Percentiles rank a stretch among this genome's conserved stretches.
phyloP scores from a whole-genome alignment of 2,329 filamentous ascomycete species.

The Alternaria sp. region DNA sequence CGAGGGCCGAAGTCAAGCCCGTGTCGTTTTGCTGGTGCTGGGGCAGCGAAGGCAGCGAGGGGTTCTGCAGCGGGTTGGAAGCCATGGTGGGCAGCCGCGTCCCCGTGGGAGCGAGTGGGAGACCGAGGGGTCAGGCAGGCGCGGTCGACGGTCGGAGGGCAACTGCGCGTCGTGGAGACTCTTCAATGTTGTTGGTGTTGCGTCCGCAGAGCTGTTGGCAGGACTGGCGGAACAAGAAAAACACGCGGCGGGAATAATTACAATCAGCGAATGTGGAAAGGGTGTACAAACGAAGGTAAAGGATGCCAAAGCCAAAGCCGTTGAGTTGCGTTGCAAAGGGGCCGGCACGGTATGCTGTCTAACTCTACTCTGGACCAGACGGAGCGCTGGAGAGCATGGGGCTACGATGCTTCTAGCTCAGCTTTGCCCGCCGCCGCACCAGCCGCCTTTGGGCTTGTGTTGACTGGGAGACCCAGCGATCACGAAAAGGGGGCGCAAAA shows the following conservation, averaged over 20 bases:
- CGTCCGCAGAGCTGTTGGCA: conserved; percentile 23
- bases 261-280: conserved; percentile 41
- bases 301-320: conserved; percentile 20
- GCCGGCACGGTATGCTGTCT: conserved; percentile 24
- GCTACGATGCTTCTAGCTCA: conserved; percentile 9
- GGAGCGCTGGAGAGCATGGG: conserved; percentile 7
- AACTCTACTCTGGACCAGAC: conserved; percentile 1
- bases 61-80: conserved; percentile 65
- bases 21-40: conserved; percentile 81
- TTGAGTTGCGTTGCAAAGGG: conserved; percentile 29
- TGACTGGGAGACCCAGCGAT: conserved; percentile 20
- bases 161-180: conserved; percentile 10
- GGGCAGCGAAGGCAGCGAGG: conserved; percentile 86
- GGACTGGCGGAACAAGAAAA: conserved; percentile 27
- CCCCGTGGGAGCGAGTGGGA: conserved; percentile 47
- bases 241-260: conserved; percentile 25
- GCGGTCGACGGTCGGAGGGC: conserved; percentile 7
- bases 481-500: conserved; percentile 29
- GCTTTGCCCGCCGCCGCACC: conserved; percentile 17
- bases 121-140: conserved; percentile 30
- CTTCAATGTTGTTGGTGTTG: conserved; percentile 9
- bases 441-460: conserved; percentile 22
- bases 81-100: conserved; percentile 62
- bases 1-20: conserved; percentile 80
- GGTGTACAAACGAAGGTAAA: conserved; percentile 40